phyloP scores from a whole-genome alignment of 768 basidiomycete species.

The Rickenella mellea region DNA sequence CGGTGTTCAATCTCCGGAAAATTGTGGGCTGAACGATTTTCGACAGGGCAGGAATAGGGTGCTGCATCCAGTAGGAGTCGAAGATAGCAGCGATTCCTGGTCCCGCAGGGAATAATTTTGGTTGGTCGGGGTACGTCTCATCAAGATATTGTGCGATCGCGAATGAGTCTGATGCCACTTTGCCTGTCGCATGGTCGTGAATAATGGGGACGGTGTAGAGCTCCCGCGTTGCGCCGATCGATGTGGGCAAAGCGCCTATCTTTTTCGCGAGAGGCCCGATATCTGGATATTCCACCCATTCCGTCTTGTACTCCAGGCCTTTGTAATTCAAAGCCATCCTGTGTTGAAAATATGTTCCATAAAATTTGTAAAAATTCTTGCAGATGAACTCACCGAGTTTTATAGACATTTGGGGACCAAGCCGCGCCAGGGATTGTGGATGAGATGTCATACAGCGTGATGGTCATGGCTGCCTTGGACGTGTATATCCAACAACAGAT shows the following conservation, averaged over 20 bases:
- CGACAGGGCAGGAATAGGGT: neutral
- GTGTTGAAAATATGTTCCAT: neutral
- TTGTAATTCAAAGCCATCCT: slow-evolving; percentile 33
- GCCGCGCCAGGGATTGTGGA: slow-evolving; percentile 16
- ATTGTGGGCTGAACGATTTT: slow-evolving; percentile 5
- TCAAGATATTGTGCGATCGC: slow-evolving; percentile 44
- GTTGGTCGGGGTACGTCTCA: slow-evolving; percentile 33
- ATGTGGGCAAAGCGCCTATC: slow-evolving; percentile 27
- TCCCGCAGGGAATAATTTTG: slow-evolving; percentile 27
- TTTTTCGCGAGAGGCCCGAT: slow-evolving; percentile 27
- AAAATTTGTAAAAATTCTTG: neutral
- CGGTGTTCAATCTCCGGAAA: slow-evolving; percentile 19
- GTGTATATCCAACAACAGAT: too few species aligned
- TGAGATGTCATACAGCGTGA: slow-evolving; percentile 31
- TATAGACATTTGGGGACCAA: slow-evolving; percentile 26
- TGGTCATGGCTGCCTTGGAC: too few species aligned
- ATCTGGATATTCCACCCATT: slow-evolving; percentile 44
- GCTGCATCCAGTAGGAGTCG: slow-evolving; percentile 10
- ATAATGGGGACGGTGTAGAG: slow-evolving; percentile 43
- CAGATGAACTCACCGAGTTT: slow-evolving; percentile 21
- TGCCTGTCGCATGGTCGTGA: slow-evolving; percentile 32
- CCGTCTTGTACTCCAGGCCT: slow-evolving; percentile 32
- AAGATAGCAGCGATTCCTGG: slow-evolving; percentile 31
- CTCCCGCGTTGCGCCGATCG: slow-evolving; percentile 20
- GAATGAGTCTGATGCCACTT: slow-evolving; percentile 30